Conservation (phyloP, 2,329 filamentous ascomycete genomes). For the Curvularia verruculosa region DNA sequence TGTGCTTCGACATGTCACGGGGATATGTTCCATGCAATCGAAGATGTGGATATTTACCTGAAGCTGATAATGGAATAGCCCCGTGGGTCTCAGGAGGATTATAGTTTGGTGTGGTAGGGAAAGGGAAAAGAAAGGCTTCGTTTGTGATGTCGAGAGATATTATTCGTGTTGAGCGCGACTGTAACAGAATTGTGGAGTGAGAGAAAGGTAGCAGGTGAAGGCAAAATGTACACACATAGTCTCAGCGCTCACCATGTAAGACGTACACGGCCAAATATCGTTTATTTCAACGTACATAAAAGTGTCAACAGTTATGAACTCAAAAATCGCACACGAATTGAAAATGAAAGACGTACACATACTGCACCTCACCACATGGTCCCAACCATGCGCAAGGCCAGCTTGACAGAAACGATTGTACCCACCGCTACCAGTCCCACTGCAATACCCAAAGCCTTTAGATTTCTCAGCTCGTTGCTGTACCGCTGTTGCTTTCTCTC, state of each 20-base stretch:
- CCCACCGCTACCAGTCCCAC: conserved; percentile 36
- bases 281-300: not conserved
- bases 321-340: not conserved
- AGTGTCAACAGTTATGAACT: not conserved
- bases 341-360: not conserved
- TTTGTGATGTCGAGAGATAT: not conserved
- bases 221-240: not conserved
- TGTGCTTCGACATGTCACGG: not conserved
- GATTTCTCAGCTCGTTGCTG: conserved; percentile 55
- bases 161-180: not conserved
- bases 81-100: not conserved
- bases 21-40: not conserved
- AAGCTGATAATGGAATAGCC: not conserved
- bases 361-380: conserved; percentile 25
- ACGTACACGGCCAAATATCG: too few species aligned
- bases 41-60: not conserved
- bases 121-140: not conserved
- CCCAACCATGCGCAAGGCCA: conserved; percentile 27
- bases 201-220: not conserved
- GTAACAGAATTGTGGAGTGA: not conserved
- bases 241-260: not conserved
- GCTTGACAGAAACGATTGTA: conserved; percentile 32
- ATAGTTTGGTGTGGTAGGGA: not conserved
- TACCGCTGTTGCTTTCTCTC: conserved; percentile 48
- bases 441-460: conserved; percentile 55